Base-by-base conservation (phyloP, 2,329 filamentous ascomycete species). In the Basipetospora sp. region DNA sequence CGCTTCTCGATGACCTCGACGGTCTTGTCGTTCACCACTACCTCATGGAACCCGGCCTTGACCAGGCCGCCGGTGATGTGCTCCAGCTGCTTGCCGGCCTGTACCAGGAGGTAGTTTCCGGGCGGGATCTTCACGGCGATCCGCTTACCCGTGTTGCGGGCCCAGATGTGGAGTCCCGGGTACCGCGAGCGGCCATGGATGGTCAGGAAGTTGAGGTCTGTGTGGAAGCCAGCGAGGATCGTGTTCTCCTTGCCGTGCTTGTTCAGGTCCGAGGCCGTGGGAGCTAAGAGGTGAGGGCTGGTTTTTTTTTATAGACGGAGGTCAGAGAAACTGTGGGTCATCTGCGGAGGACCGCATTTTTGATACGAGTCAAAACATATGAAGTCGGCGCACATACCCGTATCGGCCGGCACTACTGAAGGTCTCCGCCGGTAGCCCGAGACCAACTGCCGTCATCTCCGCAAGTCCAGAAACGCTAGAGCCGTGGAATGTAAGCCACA, bases 101-200 rank as follows among this genome's bases (percentile, higher is more conserved):
- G 71, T 5, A 76, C 71, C 13, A 76, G 62, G 13, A 76, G 59
- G 52, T 74, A 62, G 50, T 69, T 71, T 3, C 70, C 69, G 3
- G 57, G 56, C 0, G 71, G 71, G 44, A 76, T 75, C 54, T 64
- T 63, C 44, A 76, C 71, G 31, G 71, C 53, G 45, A 76, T 73
- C 44, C 65, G 64, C 43, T 59, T 61, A 31, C 71, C 71, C 2
- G 71, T 75, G 62, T 76, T 76, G 46, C 71, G 69, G 16, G 70
- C 71, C 71, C 71, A 76, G 48, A 76, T 67, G 57, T 76, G 65
- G 45, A 76, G 61, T 3, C 71, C 71, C 0, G 71, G 71, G 46
- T 73, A 76, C 42, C 71, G 68, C 20, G 68, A 73, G 45, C 71
- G 71, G 40, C 71, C 71, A 57, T 76, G 71, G 54, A 76, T 76